These are phyloP conservation scores for Kurtzmaniella quercitrusa DNA, from an alignment of 1,139 yeast species.

Conservation along the genomic window DNA sequence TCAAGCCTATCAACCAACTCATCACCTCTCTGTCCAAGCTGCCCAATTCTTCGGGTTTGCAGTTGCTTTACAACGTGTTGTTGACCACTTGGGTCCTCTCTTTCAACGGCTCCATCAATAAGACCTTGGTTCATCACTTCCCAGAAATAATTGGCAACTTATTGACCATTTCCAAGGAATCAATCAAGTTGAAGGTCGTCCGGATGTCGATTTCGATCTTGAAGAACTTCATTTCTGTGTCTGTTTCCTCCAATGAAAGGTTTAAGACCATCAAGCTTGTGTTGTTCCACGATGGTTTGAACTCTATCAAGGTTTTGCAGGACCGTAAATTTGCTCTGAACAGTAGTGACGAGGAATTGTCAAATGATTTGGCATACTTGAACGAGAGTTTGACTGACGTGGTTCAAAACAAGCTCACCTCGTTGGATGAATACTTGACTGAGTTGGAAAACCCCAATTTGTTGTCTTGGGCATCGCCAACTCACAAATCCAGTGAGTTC, in stretches of 20 bases:
- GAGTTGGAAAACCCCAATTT: slow-evolving; percentile 77
- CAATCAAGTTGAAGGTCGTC: slow-evolving; percentile 88
- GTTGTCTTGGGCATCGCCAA: slow-evolving; percentile 83
- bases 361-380: slow-evolving; percentile 62
- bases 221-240: slow-evolving; percentile 49
- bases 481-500: slow-evolving; percentile 81
- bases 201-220: slow-evolving; percentile 75
- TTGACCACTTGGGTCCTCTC: slow-evolving; percentile 82
- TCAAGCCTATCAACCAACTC: slow-evolving; percentile 49
- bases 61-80: slow-evolving; percentile 76
- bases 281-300: slow-evolving; percentile 72
- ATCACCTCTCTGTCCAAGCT: slow-evolving; percentile 29
- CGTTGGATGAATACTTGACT: slow-evolving; percentile 87
- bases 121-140: slow-evolving; percentile 50
- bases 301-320: slow-evolving; percentile 61
- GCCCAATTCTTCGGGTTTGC: slow-evolving; percentile 62
- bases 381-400: slow-evolving; percentile 61
- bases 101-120: slow-evolving; percentile 57
- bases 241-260: slow-evolving; percentile 25
- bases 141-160: slow-evolving; percentile 56
- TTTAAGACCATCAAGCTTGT: slow-evolving; percentile 62
- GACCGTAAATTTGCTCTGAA: slow-evolving; percentile 81
- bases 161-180: slow-evolving; percentile 54
- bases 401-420: slow-evolving; percentile 69
- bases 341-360: slow-evolving; percentile 77